A percentile compares a stretch with the other conserved stretches of the same genome.
Conservation (phyloP, 1,139 yeast species). For the Taphrina populina region DNA sequence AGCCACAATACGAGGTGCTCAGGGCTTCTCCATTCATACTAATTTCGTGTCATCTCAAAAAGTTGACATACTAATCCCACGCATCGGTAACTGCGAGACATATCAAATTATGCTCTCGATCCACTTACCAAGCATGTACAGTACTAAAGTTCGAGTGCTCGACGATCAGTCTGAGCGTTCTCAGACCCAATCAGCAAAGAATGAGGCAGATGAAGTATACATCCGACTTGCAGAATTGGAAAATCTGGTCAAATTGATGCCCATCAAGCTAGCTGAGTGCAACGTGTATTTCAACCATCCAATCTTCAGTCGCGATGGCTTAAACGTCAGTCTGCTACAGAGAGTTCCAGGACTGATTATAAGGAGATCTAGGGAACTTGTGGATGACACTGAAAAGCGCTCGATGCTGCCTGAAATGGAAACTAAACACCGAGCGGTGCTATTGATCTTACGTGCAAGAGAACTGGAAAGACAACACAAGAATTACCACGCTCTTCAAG, state of each 20-base stretch:
- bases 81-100: conserved; percentile 7
- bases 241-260: not conserved
- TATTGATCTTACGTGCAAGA: not conserved
- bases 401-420: too few species aligned
- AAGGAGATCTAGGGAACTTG: too few species aligned
- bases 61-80: not conserved
- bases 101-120: not conserved
- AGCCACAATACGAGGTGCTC: not conserved
- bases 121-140: not conserved
- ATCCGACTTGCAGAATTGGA: conserved; percentile 8
- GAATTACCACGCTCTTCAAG: too few species aligned
- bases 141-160: too few species aligned
- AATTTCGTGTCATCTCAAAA: not conserved
- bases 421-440: too few species aligned
- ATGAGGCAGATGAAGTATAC: not conserved
- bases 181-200: too few species aligned
- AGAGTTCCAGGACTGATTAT: too few species aligned
- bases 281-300: not conserved
- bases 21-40: not conserved
- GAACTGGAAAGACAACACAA: not conserved
- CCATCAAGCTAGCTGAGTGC: conserved; percentile 2
- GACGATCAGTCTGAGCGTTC: not conserved
- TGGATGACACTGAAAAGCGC: too few species aligned
- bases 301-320: not conserved
- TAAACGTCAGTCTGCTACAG: too few species aligned